Conservation (phyloP, 495 filamentous ascomycete genomes). For the Cenococcum geophilum region DNA sequence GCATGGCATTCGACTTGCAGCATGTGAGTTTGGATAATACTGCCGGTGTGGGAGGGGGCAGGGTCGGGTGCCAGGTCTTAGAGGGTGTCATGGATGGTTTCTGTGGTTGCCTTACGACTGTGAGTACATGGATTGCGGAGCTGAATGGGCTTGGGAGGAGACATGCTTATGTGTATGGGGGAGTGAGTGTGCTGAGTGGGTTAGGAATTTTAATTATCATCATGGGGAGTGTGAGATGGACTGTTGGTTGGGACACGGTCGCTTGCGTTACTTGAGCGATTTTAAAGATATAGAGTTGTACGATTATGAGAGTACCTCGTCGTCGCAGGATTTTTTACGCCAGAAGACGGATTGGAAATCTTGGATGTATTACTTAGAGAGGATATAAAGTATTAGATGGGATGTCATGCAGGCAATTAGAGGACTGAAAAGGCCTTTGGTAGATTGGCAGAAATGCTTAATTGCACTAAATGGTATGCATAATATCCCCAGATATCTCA, state of each 20-base stretch:
- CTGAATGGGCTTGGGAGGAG: constrained; percentile 58
- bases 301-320: background rate
- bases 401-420: too few species aligned
- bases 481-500: too few species aligned
- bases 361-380: too few species aligned
- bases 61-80: constrained; percentile 65
- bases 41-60: constrained; percentile 42
- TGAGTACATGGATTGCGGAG: constrained; percentile 90
- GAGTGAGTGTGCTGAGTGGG: constrained; percentile 55
- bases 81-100: constrained; percentile 86
- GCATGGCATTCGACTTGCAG: constrained; percentile 68
- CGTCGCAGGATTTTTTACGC: background rate
- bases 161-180: constrained; percentile 73
- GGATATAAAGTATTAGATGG: too few species aligned
- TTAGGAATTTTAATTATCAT: constrained; percentile 64
- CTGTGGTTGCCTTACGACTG: constrained; percentile 82
- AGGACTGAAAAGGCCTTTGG: too few species aligned
- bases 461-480: too few species aligned
- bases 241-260: constrained; percentile 50
- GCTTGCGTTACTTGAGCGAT: constrained; percentile 41
- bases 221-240: constrained; percentile 79
- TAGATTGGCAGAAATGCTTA: too few species aligned
- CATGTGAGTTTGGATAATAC: constrained; percentile 44
- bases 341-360: background rate
- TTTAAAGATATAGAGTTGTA: background rate